Conservation (phyloP, 75 land plant genomes). For the Pinus albicaulis region DNA sequence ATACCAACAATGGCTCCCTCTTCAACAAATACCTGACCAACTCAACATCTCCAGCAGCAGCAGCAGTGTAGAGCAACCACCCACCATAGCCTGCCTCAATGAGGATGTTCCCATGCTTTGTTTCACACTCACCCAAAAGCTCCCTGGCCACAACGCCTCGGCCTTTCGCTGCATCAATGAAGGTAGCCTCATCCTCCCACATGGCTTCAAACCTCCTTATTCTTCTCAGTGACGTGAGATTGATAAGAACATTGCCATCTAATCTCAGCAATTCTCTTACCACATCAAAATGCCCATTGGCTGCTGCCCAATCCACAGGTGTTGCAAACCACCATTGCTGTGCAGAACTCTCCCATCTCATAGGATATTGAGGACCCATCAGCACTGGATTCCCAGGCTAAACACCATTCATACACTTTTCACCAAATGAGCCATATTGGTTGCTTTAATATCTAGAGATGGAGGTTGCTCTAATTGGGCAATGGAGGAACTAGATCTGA, state of each 20-base stretch:
- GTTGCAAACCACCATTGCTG: constrained; percentile 90
- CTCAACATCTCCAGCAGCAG: constrained; percentile 60
- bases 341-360: constrained; percentile 73
- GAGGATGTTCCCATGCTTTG: constrained; percentile 39
- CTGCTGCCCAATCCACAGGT: constrained; percentile 78
- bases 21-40: constrained; percentile 44
- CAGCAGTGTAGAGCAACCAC: constrained; percentile 76
- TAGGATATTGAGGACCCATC: constrained; percentile 42
- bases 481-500: background rate
- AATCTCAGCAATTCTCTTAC: constrained; percentile 65
- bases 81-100: constrained; percentile 67
- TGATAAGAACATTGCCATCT: constrained; percentile 66
- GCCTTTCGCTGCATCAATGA: constrained; percentile 48
- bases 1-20: constrained; percentile 49
- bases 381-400: constrained; percentile 21
- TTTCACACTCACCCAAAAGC: constrained; percentile 42
- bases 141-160: constrained; percentile 50
- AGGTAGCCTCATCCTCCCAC: constrained; percentile 53
- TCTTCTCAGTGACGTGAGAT: constrained; percentile 64
- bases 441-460: background rate
- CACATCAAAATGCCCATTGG: constrained; percentile 73
- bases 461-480: background rate
- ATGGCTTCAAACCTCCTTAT: constrained; percentile 61
- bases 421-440: too few species aligned
- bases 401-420: background rate